Conservation (phyloP, 805 yeast species). For the Candida manassasensis region DNA sequence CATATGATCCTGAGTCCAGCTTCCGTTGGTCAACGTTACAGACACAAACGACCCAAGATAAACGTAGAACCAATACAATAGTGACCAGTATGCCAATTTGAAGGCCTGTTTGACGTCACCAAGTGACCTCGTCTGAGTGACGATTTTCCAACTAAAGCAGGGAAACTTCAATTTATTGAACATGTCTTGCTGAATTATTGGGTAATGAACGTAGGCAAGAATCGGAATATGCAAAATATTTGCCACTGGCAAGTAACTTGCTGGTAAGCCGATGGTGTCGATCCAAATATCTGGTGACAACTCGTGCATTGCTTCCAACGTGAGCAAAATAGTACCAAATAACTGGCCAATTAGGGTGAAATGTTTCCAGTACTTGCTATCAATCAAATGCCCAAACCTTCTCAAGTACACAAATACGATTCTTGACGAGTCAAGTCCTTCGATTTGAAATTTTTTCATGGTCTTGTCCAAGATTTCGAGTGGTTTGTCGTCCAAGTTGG, state of each 20-base stretch:
- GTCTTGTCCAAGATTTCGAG: conserved; percentile 50
- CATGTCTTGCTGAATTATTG: conserved; percentile 88
- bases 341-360: conserved; percentile 88
- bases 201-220: conserved; percentile 89
- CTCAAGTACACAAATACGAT: conserved; percentile 60
- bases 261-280: conserved; percentile 94
- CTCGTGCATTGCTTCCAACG: conserved; percentile 63
- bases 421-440: conserved; percentile 40
- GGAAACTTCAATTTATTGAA: conserved; percentile 48
- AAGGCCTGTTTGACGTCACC: conserved; percentile 29
- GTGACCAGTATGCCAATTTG: conserved; percentile 66
- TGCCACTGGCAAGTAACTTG: conserved; percentile 65
- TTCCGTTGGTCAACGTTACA: conserved; percentile 70
- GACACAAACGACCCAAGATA: conserved; percentile 63
- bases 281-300: conserved; percentile 86
- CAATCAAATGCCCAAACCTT: conserved; percentile 53
- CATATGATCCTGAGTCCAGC: conserved; percentile 89
- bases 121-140: neutral
- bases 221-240: conserved; percentile 65
- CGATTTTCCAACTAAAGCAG: conserved; percentile 9
- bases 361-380: conserved; percentile 66
- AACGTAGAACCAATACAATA: conserved; percentile 59
- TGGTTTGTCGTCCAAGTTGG: conserved; percentile 50
- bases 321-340: conserved; percentile 65
- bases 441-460: conserved; percentile 49